Evolutionary conservation across 2,329 filamentous ascomycete genomes (phyloP), one percentile per base, ranked within the genome.

Genomic region (Didymella glomerata): DNA sequence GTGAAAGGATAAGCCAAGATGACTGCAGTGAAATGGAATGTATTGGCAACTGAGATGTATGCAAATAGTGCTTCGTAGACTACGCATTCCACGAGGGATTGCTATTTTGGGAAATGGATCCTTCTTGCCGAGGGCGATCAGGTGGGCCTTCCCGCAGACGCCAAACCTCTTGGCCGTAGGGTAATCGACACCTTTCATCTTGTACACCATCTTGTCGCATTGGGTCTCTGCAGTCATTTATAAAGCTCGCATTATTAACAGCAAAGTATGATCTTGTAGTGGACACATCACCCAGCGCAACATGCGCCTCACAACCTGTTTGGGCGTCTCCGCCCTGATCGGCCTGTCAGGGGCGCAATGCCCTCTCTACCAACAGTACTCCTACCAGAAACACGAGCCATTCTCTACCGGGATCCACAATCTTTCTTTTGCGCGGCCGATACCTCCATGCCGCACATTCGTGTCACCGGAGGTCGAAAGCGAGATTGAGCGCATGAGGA

Each of bases 371-470:
- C 67, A 71, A 14, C 67, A 75, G 22, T 82, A 81, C 61, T 70
- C 80, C 0, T 54, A 62, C 10, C 57, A 74, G 40, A 71, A 65
- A 6, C 81, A 83, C 61, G 74, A 68, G 6, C 81, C 81, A 0
- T 79, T 69, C 57, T 79, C 79, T 1, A 68, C 64, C 3, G 80
- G 80, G 2, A 58, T 64, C 20, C 80, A 76, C 68, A 77, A 80
- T 40, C 70, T 83, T 5, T 79, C 79, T 0, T 81, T 74, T 59
- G 77, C 79, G 54, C 75, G 81, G 2, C 81, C 81, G 1, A 74
- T 71, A 2, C 65, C 71, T n/a, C 66, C 73, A 57, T 83, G 81
- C 62, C 75, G 81, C 16, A 82, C 81, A 0, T 83, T 82, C 68
- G 67, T 73, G 27, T 76, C 76, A 2, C 74, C 71, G 8, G 71